Base-by-base conservation (phyloP, 2,329 filamentous ascomycete genomes). In the Raffaelea ambrosiae region DNA sequence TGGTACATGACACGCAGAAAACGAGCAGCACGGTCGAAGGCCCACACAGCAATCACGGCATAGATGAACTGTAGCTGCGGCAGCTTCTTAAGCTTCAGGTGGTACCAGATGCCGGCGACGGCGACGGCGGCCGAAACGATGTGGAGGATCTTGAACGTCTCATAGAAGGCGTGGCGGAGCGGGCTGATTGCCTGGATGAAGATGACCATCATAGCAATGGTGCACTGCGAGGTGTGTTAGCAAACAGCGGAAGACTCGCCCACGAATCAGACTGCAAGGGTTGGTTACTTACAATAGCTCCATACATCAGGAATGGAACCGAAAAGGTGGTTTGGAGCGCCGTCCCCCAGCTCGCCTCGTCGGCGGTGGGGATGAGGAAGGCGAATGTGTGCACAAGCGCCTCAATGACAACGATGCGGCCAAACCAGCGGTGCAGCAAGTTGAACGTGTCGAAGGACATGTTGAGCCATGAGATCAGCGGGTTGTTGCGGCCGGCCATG, bases 391-490 rank as follows among this genome's bases (percentile, higher is more conserved):
- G 86, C 26, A 76, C 69, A 38, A 89, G 55, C 10, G 81, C 73
- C 62, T 91, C 84, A 14, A 87, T 66, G 18, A 84, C 74, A 22
- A 86, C 83, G 51, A 89, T 86, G 36, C 86, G 80, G 56, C 86
- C 86, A 53, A 88, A 76, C 86, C 86, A 90, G 52, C 86, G 78
- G 65, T 91, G 86, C 49, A 90, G 71, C 52, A 91, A 66, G 67
- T 90, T 91, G 72, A 86, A 89, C 1, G 84, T 88, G 63, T 91
- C 86, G 63, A 89, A 91, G 4, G 83, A 86, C 54, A 90, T 81
- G 52, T 81, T 80, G 46, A 87, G 72, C 54, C 85, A 69, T 51
- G 72, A 71, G 60, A 90, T 88, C 54, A 91, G 71, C 20, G 84
- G 84, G 66, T 90, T 90, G 68, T 89, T 90, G 57, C 86, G 76